Conservation (phyloP, 495 filamentous ascomycete species). For the Collariella sp. region DNA sequence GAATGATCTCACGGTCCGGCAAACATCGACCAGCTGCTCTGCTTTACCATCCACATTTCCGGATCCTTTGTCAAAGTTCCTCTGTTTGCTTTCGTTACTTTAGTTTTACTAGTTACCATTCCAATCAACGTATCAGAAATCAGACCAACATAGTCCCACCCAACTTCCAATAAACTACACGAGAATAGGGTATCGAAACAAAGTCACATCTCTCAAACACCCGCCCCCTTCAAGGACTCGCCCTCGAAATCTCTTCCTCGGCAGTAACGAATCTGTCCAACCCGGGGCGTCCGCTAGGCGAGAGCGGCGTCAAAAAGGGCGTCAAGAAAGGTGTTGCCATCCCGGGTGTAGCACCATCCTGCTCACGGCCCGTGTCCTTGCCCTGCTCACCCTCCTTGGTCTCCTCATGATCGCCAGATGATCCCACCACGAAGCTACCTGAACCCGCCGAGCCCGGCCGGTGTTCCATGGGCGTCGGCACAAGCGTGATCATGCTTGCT, state of each 20-base stretch:
- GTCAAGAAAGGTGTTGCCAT: neutral
- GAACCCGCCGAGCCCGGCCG: conserved; percentile 5
- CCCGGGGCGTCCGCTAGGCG: conserved; percentile 20
- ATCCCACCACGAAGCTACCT: neutral
- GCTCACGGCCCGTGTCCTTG: neutral
- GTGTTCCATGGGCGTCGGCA: conserved; percentile 23
- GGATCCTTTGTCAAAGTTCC: no score
- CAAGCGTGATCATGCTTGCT: conserved; percentile 48
- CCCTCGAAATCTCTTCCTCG: conserved; percentile 21
- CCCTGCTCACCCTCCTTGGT: neutral
- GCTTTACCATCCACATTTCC: no score
- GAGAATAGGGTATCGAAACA: conserved; percentile 13
- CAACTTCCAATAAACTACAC: neutral
- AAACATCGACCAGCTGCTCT: no score
- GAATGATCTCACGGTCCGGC: no score
- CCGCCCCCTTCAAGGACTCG: neutral
- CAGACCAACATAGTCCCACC: no score
- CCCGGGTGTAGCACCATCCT: neutral
- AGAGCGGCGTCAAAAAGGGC: conserved; percentile 8
- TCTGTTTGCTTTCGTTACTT: no score
- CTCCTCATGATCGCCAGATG: neutral
- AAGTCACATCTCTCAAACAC: neutral
- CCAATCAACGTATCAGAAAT: no score
- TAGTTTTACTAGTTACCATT: no score
- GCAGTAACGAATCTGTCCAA: conserved; percentile 40